phyloP scores from a whole-genome alignment of 768 basidiomycete genomes.

The Pholiota microspora region DNA sequence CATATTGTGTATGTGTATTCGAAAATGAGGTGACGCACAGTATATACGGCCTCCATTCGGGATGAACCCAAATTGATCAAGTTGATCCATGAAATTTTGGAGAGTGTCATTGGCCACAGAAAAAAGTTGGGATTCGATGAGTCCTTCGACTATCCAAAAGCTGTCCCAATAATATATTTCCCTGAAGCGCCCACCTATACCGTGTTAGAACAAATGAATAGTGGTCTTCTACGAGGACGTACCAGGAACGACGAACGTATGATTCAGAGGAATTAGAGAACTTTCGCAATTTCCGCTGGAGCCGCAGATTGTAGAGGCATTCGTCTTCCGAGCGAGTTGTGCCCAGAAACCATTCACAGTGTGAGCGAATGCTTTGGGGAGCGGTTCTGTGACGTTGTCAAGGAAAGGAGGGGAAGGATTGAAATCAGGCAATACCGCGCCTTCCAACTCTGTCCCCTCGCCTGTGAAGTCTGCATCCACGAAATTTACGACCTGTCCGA shows the following conservation, averaged over 20 bases:
- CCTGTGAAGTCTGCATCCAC: slow-evolving; percentile 75
- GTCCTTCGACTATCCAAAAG: slow-evolving; percentile 86
- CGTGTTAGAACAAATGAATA: too few relatives aligned
- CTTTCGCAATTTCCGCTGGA: slow-evolving; percentile 66
- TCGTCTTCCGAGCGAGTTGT: slow-evolving; percentile 73
- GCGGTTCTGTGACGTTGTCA: slow-evolving; percentile 62
- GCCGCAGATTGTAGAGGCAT: slow-evolving; percentile 64
- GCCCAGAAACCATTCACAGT: slow-evolving; percentile 89
- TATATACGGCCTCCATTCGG: slow-evolving; percentile 95
- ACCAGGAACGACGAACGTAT: slow-evolving; percentile 90
- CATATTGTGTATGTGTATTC: background rate
- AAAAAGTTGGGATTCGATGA: slow-evolving; percentile 78
- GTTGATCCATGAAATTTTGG: slow-evolving; percentile 94
- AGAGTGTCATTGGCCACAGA: slow-evolving; percentile 73
- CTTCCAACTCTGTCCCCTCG: slow-evolving; percentile 82
- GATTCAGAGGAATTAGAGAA: slow-evolving; percentile 84
- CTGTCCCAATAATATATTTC: slow-evolving; percentile 77
- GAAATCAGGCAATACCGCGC: slow-evolving; percentile 60
- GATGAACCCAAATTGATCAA: slow-evolving; percentile 83
- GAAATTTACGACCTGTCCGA: slow-evolving; percentile 64
- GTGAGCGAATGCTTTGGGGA: slow-evolving; percentile 69
- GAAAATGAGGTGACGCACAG: slow-evolving; percentile 45
- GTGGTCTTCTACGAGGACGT: too few relatives aligned
- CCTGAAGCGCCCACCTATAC: slow-evolving; percentile 74
- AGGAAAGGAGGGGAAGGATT: slow-evolving; percentile 64